Conservation (phyloP, 371 early-diverging fungal species). For the Mortierella sp. region DNA sequence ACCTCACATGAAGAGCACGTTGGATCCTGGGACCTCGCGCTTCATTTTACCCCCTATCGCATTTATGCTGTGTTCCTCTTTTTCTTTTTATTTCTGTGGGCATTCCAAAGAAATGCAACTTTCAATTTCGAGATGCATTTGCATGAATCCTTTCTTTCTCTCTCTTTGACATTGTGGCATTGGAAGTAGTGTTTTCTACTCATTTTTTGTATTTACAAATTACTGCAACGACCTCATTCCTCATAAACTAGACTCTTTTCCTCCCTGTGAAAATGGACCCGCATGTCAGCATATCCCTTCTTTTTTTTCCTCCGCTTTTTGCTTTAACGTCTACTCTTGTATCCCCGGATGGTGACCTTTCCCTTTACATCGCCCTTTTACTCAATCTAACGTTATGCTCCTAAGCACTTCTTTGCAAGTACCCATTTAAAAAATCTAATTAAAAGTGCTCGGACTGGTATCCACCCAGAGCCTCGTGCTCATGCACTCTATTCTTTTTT, state of each 20-base stretch:
- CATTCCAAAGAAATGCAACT: background rate
- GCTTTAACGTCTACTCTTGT: background rate
- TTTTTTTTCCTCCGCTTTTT: background rate
- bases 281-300: background rate
- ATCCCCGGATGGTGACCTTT: background rate
- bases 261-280: background rate
- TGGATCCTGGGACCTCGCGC: background rate
- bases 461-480: background rate
- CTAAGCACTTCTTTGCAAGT: background rate
- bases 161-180: background rate
- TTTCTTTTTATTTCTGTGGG: background rate
- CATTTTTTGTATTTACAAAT: background rate
- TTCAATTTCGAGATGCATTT: background rate
- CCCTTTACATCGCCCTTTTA: background rate
- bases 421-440: background rate
- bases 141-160: background rate
- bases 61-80: conserved; percentile 11
- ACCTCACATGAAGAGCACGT: background rate
- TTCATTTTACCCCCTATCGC: background rate
- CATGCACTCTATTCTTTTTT: background rate
- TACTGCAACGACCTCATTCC: background rate
- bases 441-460: background rate
- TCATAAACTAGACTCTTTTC: background rate
- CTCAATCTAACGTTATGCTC: background rate
- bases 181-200: background rate